These are phyloP conservation scores for Chrysophaeum taylorii DNA, from an alignment of 352 stramenopile genomes.

Conservation along the genomic window DNA sequence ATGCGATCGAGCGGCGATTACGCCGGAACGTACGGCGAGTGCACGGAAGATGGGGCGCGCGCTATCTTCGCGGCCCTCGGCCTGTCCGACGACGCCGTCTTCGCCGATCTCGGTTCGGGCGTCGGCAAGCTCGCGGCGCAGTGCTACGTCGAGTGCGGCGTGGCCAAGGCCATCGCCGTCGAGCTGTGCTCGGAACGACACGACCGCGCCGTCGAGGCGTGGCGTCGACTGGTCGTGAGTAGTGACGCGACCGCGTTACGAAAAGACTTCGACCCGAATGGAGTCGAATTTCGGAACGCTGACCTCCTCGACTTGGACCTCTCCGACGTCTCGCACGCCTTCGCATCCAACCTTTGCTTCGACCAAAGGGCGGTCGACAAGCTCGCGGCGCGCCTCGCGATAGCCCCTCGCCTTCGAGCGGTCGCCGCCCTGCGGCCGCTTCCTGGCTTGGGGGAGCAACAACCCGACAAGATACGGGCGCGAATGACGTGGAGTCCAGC, in stretches of 20 bases:
- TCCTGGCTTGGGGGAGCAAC: not conserved
- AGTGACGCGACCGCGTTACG: too few relatives aligned
- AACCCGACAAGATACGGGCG: not conserved
- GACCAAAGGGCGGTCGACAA: not conserved
- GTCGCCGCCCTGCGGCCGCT: not conserved
- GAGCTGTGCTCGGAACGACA: not conserved
- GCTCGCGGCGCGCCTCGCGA: not conserved
- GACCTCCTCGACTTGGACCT: not conserved
- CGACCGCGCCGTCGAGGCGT: conserved; percentile 3
- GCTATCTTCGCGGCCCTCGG: not conserved
- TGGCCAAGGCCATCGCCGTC: not conserved
- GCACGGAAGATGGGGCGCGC: not conserved
- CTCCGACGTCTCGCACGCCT: not conserved
- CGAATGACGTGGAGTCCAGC: not conserved
- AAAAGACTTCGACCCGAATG: not conserved
- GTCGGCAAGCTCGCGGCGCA: not conserved
- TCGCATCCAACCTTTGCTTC: not conserved
- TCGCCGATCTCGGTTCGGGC: conserved; percentile 2
- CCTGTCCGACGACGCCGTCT: not conserved
- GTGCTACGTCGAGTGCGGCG: not conserved
- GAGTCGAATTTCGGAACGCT: not conserved
- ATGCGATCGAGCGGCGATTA: not conserved
- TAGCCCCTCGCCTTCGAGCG: not conserved
- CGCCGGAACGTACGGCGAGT: not conserved
- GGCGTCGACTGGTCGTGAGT: not conserved